Conservation (phyloP, 2,329 filamentous ascomycete genomes). For the Claviceps purpurea region DNA sequence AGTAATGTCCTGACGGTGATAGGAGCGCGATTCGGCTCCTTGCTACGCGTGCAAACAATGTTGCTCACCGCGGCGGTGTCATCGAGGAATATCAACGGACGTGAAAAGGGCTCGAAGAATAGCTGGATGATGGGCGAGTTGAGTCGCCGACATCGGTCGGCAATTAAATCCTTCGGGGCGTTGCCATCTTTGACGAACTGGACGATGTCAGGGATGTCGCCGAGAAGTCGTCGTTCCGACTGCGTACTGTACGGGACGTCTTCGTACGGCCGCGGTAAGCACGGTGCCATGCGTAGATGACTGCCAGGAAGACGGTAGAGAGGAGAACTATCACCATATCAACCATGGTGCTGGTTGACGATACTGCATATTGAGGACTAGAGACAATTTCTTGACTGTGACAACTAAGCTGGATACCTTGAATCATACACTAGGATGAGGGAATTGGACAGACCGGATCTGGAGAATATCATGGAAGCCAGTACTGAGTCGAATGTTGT, state of each 20-base stretch:
- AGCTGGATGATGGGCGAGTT: constrained; percentile 3
- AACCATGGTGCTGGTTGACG: background rate
- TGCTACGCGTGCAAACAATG: constrained; percentile 24
- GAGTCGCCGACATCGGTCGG: background rate
- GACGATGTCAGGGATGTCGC: constrained; percentile 5
- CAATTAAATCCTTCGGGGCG: background rate
- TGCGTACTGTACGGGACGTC: constrained; percentile 4
- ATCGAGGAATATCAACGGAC: constrained; percentile 28
- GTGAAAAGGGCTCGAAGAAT: constrained; percentile 27
- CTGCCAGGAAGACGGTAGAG: background rate
- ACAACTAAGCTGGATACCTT: too few relatives aligned
- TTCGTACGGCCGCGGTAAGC: constrained; percentile 2
- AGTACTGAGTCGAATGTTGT: too few relatives aligned
- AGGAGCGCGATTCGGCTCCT: constrained; percentile 29
- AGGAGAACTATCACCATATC: background rate
- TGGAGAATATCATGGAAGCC: too few relatives aligned
- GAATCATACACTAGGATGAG: too few relatives aligned
- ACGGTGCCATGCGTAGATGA: background rate
- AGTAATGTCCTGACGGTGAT: constrained; percentile 19
- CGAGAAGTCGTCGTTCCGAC: constrained; percentile 1
- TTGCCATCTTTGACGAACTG: background rate
- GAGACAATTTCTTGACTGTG: too few relatives aligned
- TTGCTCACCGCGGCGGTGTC: constrained; percentile 28
- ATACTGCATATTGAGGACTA: too few relatives aligned
- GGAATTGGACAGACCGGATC: too few relatives aligned